These are phyloP conservation scores for Arabis hirsuta DNA, from an alignment of 345 rosid species.

Conservation along the genomic window DNA sequence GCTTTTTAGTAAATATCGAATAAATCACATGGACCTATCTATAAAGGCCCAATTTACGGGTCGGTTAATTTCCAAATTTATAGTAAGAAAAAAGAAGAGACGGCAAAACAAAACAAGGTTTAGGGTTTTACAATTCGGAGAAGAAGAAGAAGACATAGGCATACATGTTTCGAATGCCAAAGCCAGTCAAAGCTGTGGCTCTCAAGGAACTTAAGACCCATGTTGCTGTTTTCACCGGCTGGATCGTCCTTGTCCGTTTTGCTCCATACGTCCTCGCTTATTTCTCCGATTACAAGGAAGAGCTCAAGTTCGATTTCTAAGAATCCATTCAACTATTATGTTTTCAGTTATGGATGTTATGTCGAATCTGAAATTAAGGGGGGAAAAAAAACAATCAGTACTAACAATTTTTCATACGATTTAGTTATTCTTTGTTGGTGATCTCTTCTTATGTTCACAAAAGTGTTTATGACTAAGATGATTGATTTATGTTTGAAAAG, in stretches of 20 bases:
- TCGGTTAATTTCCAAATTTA: neutral
- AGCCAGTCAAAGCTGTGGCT: constrained; percentile 85
- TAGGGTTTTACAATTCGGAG: neutral
- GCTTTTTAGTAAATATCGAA: neutral
- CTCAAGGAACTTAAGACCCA: constrained; percentile 74
- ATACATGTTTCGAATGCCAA: constrained; percentile 66
- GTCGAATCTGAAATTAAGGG: no score
- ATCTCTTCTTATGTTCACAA: neutral
- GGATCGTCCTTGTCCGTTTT: constrained; percentile 66
- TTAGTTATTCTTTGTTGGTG: neutral
- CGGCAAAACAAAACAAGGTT: neutral
- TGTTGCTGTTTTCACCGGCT: constrained; percentile 61
- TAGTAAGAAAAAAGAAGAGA: neutral
- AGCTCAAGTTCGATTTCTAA: constrained; percentile 78
- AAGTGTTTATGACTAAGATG: no score
- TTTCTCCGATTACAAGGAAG: constrained; percentile 65
- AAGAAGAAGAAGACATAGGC: constrained; percentile 20
- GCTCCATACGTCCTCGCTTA: constrained; percentile 75
- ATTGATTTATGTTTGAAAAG: no score
- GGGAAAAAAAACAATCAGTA: no score
- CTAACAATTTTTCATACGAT: neutral
- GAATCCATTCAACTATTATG: constrained; percentile 4
- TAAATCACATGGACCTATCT: neutral
- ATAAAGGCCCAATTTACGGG: constrained; percentile 8
- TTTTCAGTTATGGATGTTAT: neutral